Base-by-base conservation (phyloP, 2,329 filamentous ascomycete species). In the Beauveria asiatica region DNA sequence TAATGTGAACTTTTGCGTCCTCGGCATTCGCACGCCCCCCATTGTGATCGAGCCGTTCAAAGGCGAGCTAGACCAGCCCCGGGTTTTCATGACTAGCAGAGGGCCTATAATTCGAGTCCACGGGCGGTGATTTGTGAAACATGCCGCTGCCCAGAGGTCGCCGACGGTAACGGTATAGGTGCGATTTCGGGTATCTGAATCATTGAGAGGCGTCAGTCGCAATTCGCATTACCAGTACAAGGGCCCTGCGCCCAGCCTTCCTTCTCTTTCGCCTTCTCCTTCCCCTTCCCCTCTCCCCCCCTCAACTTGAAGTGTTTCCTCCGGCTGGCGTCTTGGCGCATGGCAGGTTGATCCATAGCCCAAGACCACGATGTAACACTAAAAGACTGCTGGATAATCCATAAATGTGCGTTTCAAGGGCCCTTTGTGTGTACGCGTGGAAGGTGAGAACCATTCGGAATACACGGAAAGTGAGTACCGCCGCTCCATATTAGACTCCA, bases 1-100 rank as follows among this genome's bases (percentile, higher is more conserved):
- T 4, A 55, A 45, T 44, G 19, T 33, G n/a, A 48, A 48, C 54
- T 57, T 57, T 57, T 57, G 54, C 23, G 30, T 57, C n/a, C 16
- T 19, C 54, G 54, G 42, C 42, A 39, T 37, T 57, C 25, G 44
- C 25, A 27, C n/a, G 19, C 27, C 27, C 13, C 42, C 50, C 50
- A 1, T 21, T 37, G 27, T 21, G 9, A 16, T 21, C n/a, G 30
- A 33, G 30, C 30, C 11, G 30, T 33, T 33, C 3, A 13, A 33
- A 4, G 30, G 11, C 30, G 10, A 33, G 30, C 30, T 13, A 33
- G 30, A 11, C 30, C 30, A 13, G 11, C 30, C 30, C 30, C 30
- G 30, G 30, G 30, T 33, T 33, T 13, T 5, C 30, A 33, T 33
- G 30, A 33, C 30, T 33, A 33, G 30, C 30, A 33, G 30, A 5